phyloP scores from a whole-genome alignment of 805 yeast genomes.

The Yarrowia deformans region DNA sequence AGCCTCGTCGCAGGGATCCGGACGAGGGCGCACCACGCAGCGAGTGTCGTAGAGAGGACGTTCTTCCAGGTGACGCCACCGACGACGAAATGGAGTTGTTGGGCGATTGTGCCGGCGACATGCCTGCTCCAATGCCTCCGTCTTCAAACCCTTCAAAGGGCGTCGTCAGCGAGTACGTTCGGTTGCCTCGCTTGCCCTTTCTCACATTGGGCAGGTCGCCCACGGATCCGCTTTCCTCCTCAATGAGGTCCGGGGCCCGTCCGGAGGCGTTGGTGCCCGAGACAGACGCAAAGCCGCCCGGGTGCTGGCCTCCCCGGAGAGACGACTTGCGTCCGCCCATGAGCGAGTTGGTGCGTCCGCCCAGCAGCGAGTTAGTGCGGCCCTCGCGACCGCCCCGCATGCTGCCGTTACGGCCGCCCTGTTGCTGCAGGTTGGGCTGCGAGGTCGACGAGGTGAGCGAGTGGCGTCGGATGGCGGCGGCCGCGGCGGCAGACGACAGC shows the following conservation, averaged over 20 bases:
- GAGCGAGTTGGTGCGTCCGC: constrained; percentile 36
- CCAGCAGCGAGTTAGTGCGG: constrained; percentile 19
- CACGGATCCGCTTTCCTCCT: constrained; percentile 21
- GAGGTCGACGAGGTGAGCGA: constrained; percentile 31
- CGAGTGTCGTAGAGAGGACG: constrained; percentile 16
- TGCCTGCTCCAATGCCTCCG: constrained; percentile 39
- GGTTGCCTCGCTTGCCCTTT: constrained; percentile 35
- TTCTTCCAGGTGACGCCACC: background rate
- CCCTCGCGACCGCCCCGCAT: constrained; percentile 11
- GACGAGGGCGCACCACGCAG: constrained; percentile 13
- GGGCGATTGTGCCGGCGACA: constrained; percentile 24
- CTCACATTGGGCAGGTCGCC: constrained; percentile 32
- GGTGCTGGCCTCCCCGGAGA: constrained; percentile 33
- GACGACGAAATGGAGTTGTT: constrained; percentile 23
- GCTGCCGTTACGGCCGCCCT: constrained; percentile 21
- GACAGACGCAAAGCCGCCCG: constrained; percentile 35
- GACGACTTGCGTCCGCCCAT: constrained; percentile 35
- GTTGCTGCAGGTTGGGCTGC: constrained; percentile 17
- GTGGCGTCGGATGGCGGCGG: constrained; percentile 51
- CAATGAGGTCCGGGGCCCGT: constrained; percentile 11
- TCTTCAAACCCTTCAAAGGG: constrained; percentile 42
- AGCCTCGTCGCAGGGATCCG: constrained; percentile 43
- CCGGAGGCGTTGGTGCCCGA: constrained; percentile 34
- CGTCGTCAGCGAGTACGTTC: constrained; percentile 45
- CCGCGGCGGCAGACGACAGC: constrained; percentile 50